These are phyloP conservation scores for Lactifluus volemus DNA, from an alignment of 768 basidiomycete genomes.

Conservation along the genomic window DNA sequence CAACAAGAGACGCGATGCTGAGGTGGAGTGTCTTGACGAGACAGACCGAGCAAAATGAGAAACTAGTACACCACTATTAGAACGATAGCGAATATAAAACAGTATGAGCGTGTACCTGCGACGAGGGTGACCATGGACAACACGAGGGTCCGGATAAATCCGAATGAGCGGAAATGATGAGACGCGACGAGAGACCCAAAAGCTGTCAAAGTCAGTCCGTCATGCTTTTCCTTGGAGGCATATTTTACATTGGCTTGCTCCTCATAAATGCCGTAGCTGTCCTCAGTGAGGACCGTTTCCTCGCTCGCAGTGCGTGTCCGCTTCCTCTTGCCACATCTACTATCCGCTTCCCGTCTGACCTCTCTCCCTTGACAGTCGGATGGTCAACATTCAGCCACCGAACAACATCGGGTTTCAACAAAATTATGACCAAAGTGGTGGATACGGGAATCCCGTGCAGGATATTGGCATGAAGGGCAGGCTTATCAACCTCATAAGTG, in stretches of 20 bases:
- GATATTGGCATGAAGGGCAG: constrained; percentile 73
- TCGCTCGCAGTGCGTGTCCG: constrained; percentile 68
- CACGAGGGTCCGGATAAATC: constrained; percentile 1
- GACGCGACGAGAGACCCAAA: no score
- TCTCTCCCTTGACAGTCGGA: constrained; percentile 50
- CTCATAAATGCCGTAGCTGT: constrained; percentile 93
- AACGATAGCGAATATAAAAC: background rate
- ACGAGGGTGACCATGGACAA: constrained; percentile 1
- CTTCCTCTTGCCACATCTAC: background rate
- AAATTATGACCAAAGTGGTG: constrained; percentile 61
- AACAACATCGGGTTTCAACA: constrained; percentile 55
- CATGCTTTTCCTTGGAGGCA: constrained; percentile 56
- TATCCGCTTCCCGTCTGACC: constrained; percentile 16
- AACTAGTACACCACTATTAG: background rate
- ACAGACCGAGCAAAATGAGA: background rate
- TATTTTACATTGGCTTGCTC: constrained; percentile 81
- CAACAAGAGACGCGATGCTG: constrained; percentile 3
- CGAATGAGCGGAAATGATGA: constrained; percentile 4
- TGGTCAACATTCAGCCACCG: constrained; percentile 70
- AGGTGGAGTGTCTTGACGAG: background rate
- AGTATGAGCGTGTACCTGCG: constrained; percentile 1
- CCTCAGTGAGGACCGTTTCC: constrained; percentile 92
- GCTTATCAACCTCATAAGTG: constrained; percentile 86
- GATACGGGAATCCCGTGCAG: constrained; percentile 45
- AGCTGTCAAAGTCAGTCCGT: constrained; percentile 13